Evolutionary conservation across 2,329 filamentous ascomycete species (phyloP), one percentile per base, ranked within the genome.

Genomic region (Colletotrichum chlorophyti): DNA sequence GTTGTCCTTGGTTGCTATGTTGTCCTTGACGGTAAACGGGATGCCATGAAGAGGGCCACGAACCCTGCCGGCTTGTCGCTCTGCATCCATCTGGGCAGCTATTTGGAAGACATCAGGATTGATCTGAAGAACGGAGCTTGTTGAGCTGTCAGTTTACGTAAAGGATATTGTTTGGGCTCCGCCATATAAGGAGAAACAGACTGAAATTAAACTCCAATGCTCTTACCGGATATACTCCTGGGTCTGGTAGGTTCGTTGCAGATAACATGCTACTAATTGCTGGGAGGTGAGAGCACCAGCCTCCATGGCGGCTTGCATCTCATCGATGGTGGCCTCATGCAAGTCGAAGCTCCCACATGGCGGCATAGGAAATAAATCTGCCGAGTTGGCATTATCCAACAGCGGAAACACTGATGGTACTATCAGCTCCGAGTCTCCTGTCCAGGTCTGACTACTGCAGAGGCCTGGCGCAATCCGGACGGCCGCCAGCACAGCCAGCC

Each of bases 1-100:
- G 48, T 81, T 81, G 68, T 91, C 89, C 62, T 85, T 85, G 8
- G 83, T 85, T 21, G 80, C 86, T 52, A 91, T 88, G 67, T 88
- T 89, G 68, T 93, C 89, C 72, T 93, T 93, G 63, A 91, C 83
- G 3, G 89, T 77, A 68, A 90, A 90, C 0, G 90, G 90, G 38
- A 93, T 90, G 3, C 90, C 90, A 68, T 93, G 90, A 1, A 93
- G 78, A 1, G 85, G 84, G 1, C 88, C 83, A n/a, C 87, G 81
- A 9, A 86, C 70, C 34, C 74, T 76, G 21, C 86, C 86, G 1
- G 73, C 65, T 11, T 69, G 67, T 15, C 89, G 81, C 71, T 92
- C 88, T 0, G 67, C 68, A 65, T 93, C 90, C 26, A 86, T 75
- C 12, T 76, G 67, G 5, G 74, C 73, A 4, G 90, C 90, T 53